Percentiles rank a stretch among this genome's conserved stretches.
Conservation (phyloP, 2,329 filamentous ascomycete species). For the Trichophyton equinum region DNA sequence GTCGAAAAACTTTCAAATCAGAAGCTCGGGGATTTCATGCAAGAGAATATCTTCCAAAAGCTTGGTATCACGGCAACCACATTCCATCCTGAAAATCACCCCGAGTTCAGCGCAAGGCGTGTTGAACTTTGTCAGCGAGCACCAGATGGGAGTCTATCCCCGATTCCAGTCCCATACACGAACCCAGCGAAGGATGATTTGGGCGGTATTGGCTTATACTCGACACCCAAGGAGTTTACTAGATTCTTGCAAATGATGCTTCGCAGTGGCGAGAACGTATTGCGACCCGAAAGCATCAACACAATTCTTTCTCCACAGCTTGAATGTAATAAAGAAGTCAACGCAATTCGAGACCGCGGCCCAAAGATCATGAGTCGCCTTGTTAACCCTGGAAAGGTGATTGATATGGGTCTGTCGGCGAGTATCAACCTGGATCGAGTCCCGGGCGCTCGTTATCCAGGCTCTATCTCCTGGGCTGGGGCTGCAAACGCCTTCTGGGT, state of each 20-base stretch:
- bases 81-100: slow-evolving; percentile 1
- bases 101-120: neutral
- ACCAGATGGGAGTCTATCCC: slow-evolving; percentile 3
- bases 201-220: slow-evolving; percentile 17
- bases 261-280: neutral
- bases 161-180: neutral
- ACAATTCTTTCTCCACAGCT: slow-evolving; percentile 4
- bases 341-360: neutral
- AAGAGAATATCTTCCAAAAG: slow-evolving; percentile 3
- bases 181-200: slow-evolving; percentile 10
- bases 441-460: neutral
- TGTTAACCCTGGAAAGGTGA: neutral
- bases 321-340: neutral
- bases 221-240: slow-evolving; percentile 15
- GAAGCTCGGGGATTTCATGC: slow-evolving; percentile 3
- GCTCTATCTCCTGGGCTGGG: slow-evolving; percentile 4
- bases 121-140: slow-evolving; percentile 8
- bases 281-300: slow-evolving; percentile 3
- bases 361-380: neutral
- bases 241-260: slow-evolving; percentile 15
- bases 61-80: slow-evolving; percentile 5
- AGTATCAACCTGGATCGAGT: slow-evolving; percentile 6
- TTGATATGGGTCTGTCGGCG: slow-evolving; percentile 5
- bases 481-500: slow-evolving; percentile 8
- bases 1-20: slow-evolving; percentile 13